These are phyloP conservation scores for Daldinia sp. DNA, from an alignment of 2,329 filamentous ascomycete genomes.

Conservation along the genomic window DNA sequence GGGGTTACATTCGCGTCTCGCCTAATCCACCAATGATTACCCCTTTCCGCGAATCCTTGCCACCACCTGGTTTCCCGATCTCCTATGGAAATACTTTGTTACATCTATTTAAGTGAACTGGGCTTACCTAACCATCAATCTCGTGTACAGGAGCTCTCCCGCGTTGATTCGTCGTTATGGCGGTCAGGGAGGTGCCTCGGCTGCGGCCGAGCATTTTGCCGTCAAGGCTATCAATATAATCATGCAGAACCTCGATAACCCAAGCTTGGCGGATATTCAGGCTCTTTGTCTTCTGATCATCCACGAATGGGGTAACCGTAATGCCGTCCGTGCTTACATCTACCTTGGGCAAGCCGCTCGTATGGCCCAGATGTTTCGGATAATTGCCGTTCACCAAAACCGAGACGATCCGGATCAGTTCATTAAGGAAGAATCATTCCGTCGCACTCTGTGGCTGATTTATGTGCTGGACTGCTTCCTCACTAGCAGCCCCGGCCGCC, in stretches of 20 bases:
- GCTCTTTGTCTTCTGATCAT: slow-evolving; percentile 71
- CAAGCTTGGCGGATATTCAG: slow-evolving; percentile 71
- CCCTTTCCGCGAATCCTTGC: slow-evolving; percentile 22
- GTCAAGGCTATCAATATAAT: slow-evolving; percentile 68
- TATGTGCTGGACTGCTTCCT: slow-evolving; percentile 73
- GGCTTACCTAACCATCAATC: slow-evolving; percentile 35
- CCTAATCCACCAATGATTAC: slow-evolving; percentile 41
- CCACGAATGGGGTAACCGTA: slow-evolving; percentile 72
- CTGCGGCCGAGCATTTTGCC: slow-evolving; percentile 70
- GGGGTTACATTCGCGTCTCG: slow-evolving; percentile 43
- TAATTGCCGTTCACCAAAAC: slow-evolving; percentile 67
- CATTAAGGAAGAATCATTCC: slow-evolving; percentile 70
- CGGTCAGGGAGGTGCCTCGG: slow-evolving; percentile 61
- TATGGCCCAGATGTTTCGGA: slow-evolving; percentile 73
- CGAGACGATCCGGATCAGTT: slow-evolving; percentile 68
- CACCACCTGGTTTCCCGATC: slow-evolving; percentile 35
- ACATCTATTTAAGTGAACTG: slow-evolving; percentile 19
- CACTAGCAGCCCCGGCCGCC: slow-evolving; percentile 71
- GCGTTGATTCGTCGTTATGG: slow-evolving; percentile 70
- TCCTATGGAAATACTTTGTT: slow-evolving; percentile 28
- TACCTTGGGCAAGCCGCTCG: slow-evolving; percentile 73
- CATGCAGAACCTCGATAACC: slow-evolving; percentile 70
- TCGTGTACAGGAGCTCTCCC: slow-evolving; percentile 63
- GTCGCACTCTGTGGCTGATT: slow-evolving; percentile 71
- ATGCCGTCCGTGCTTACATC: slow-evolving; percentile 72